Evolutionary conservation across 2,329 filamentous ascomycete genomes (phyloP), one percentile per base, ranked within the genome.

Genomic region (Talaromyces sp.): DNA sequence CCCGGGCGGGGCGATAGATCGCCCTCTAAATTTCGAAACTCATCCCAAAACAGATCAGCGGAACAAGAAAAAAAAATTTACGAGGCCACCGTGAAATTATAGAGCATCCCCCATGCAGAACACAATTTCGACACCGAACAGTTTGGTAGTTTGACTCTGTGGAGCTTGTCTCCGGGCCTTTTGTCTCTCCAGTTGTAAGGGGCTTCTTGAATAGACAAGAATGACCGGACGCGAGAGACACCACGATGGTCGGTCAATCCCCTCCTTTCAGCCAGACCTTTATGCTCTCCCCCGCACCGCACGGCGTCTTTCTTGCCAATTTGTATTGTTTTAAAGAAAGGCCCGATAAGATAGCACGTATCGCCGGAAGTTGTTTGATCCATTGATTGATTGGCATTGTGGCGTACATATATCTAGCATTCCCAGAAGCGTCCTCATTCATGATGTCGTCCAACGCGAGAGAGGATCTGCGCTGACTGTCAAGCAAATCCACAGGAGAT

Each of bases 161-260:
- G 61, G 62, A 69, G 67, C 65, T 65, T 65, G 64, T 62, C 56
- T 63, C 63, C 59, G 57, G 62, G 28, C 42, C 42, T 52, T 58
- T 57, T 55, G 52, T 49, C 32, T 39, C 57, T 53, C 55, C 47
- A 27, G 61, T 60, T 58, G 28, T 55, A 56, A 54, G 49, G 56
- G 52, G 52, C 52, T 62, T 55, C 22, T 51, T 57, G 28, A 49
- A 44, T 52, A 59, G 49, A 58, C 62, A 57, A 64, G 63, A 55
- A 66, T 66, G 68, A 76, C 75, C 71, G 73, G 73, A 66, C 70
- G 69, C 64, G 66, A 70, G 64, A 71, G 70, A 63, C 70, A 71
- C 65, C 65, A 70, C 62, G 72, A 76, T 75, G 75, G 75, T 77
- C 64, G 75, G 75, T 42, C 55, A 28, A 56, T 55, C 53, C 27